A percentile compares a stretch with the other conserved stretches of the same genome.
These are phyloP conservation scores for Phylloporus sp. DNA, from an alignment of 768 basidiomycete species.

Conservation along the genomic window DNA sequence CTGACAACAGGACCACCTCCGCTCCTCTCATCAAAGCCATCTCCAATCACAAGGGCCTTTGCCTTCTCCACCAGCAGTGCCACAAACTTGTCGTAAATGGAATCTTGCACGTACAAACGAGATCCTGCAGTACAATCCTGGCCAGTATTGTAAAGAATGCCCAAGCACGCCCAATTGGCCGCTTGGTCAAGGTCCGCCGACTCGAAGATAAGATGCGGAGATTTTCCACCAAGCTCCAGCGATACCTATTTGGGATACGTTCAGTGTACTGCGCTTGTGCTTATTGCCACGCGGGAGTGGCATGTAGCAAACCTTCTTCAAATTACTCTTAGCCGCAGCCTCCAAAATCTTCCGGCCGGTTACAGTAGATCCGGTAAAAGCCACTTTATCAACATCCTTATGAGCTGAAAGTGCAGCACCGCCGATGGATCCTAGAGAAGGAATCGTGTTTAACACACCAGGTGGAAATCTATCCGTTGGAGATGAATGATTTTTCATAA, in stretches of 20 bases:
- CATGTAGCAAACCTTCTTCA: constrained; percentile 71
- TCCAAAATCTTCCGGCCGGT: constrained; percentile 90
- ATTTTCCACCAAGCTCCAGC: constrained; percentile 93
- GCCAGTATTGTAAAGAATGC: constrained; percentile 86
- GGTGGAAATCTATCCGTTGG: constrained; percentile 67
- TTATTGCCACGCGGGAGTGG: constrained; percentile 24
- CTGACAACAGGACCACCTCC: constrained; percentile 83
- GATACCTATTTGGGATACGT: constrained; percentile 53
- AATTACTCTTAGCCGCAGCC: constrained; percentile 88
- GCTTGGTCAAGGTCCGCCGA: constrained; percentile 86
- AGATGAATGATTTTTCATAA: constrained; percentile 15
- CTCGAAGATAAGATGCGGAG: constrained; percentile 84
- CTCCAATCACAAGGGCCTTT: constrained; percentile 67
- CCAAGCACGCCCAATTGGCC: constrained; percentile 81
- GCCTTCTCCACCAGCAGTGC: constrained; percentile 60
- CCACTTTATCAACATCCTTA: constrained; percentile 86
- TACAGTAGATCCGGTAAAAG: constrained; percentile 89
- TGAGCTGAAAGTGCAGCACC: constrained; percentile 85
- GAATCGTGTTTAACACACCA: constrained; percentile 86
- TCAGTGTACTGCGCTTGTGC: constrained; percentile 11
- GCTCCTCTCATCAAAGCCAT: constrained; percentile 72
- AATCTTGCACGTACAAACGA: constrained; percentile 83
- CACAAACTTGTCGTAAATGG: constrained; percentile 83
- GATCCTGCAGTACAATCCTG: constrained; percentile 95
- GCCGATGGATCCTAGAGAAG: constrained; percentile 76